Percentiles rank a stretch among this genome's conserved stretches.
These are phyloP conservation scores for Penicillium odoratum DNA, from an alignment of 495 filamentous ascomycete genomes.

Conservation along the genomic window DNA sequence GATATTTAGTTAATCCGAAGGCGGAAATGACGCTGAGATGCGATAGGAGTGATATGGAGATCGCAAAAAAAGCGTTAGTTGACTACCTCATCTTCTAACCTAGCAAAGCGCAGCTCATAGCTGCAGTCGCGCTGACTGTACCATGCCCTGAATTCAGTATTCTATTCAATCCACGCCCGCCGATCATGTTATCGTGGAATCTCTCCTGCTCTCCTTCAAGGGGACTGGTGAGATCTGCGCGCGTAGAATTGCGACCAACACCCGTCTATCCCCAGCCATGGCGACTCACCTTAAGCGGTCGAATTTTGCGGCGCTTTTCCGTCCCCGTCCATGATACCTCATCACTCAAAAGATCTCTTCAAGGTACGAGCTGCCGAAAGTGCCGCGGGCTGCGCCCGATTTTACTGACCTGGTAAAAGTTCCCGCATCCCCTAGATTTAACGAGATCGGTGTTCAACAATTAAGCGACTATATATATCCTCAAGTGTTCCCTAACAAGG, in stretches of 20 bases:
- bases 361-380: slow-evolving; percentile 30
- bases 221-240: slow-evolving; percentile 34
- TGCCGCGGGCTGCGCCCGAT: slow-evolving; percentile 3
- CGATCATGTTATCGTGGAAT: slow-evolving; percentile 33
- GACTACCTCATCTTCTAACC: neutral
- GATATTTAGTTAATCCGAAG: slow-evolving; percentile 18
- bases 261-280: slow-evolving; percentile 22
- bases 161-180: neutral
- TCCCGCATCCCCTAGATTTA: slow-evolving; percentile 66
- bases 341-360: slow-evolving; percentile 28
- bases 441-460: slow-evolving; percentile 93
- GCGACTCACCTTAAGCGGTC: slow-evolving; percentile 10
- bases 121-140: slow-evolving; percentile 17
- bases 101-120: slow-evolving; percentile 13
- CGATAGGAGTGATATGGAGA: slow-evolving; percentile 29
- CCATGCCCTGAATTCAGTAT: slow-evolving; percentile 25
- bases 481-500: slow-evolving; percentile 73
- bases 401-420: slow-evolving; percentile 42
- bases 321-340: slow-evolving; percentile 26
- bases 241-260: slow-evolving; percentile 28
- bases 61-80: slow-evolving; percentile 11
- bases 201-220: slow-evolving; percentile 35
- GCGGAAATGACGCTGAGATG: slow-evolving; percentile 31
- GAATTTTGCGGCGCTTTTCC: slow-evolving; percentile 20
- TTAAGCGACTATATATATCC: slow-evolving; percentile 76